Percentiles rank a stretch among this genome's conserved stretches.
phyloP scores from a whole-genome alignment of 1,284 basidiomycete genomes.

The Mycena sp. region DNA sequence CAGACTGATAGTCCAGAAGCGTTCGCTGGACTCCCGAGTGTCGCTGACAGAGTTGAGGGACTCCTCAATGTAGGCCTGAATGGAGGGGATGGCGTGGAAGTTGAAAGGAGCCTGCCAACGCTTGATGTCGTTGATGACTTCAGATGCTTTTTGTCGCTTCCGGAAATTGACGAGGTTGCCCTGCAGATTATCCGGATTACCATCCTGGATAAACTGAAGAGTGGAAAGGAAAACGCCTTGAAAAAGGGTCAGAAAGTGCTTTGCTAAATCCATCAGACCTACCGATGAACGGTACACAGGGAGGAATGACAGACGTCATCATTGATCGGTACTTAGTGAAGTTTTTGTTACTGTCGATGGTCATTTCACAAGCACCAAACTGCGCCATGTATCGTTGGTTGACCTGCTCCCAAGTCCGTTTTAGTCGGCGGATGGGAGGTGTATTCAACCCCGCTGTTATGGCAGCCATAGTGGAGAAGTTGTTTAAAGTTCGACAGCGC shows the following conservation, averaged over 20 bases:
- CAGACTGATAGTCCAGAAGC: conserved; percentile 88
- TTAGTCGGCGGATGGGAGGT: conserved; percentile 91
- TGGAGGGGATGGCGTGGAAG: conserved; percentile 72
- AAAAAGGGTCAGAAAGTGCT: neutral
- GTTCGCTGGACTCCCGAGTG: conserved; percentile 68
- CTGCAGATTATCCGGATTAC: conserved; percentile 89
- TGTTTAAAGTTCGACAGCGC: conserved; percentile 91
- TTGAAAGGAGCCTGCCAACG: conserved; percentile 96
- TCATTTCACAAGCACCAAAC: conserved; percentile 79
- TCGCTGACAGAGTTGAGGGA: conserved; percentile 77
- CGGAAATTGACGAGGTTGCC: conserved; percentile 90
- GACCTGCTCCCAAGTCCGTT: conserved; percentile 95
- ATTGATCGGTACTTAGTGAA: conserved; percentile 92
- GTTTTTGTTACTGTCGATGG: conserved; percentile 91
- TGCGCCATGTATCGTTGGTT: conserved; percentile 76
- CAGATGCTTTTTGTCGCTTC: conserved; percentile 93
- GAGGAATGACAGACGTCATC: conserved; percentile 88
- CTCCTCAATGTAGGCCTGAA: conserved; percentile 84
- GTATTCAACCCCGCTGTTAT: conserved; percentile 96
- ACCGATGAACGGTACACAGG: conserved; percentile 99
- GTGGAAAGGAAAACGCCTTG: conserved; percentile 95
- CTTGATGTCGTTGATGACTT: conserved; percentile 96
- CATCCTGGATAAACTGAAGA: conserved; percentile 97
- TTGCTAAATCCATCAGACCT: conserved; percentile 34
- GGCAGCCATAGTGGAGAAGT: conserved; percentile 96